A percentile compares a stretch with the other conserved stretches of the same genome.
These are phyloP conservation scores for Pelargonium australe DNA, from an alignment of 441 rosid genomes.

Conservation along the genomic window DNA sequence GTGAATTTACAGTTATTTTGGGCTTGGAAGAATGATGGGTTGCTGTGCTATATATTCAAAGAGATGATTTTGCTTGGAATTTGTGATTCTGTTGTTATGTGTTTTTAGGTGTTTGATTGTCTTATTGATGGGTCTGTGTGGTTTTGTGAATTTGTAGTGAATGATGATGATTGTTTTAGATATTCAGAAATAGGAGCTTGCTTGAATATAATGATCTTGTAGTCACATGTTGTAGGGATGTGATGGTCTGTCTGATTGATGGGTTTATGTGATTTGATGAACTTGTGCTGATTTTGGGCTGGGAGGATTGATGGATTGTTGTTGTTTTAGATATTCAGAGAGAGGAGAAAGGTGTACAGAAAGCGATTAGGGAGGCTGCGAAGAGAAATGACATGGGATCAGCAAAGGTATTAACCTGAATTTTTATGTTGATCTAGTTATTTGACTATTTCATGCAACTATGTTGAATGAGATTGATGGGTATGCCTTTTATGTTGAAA, in stretches of 20 bases:
- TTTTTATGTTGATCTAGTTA: background rate
- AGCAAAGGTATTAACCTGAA: conserved; percentile 29
- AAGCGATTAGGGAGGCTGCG: conserved; percentile 37
- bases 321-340: conserved; percentile 34
- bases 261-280: background rate
- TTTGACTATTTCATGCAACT: background rate
- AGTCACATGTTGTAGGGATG: background rate
- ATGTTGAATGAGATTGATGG: background rate
- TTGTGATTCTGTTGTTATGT: background rate
- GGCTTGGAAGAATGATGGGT: conserved; percentile 1
- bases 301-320: background rate
- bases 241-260: background rate
- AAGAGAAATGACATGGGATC: conserved; percentile 41
- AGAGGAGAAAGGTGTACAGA: conserved; percentile 39
- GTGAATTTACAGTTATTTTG: background rate
- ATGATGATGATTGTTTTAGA: background rate
- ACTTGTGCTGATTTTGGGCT: background rate
- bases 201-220: background rate
- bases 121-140: background rate
- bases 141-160: background rate
- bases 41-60: conserved; percentile 31
- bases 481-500: background rate
- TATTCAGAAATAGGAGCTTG: too few species aligned
- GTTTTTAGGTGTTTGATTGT: background rate
- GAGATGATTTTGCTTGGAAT: conserved; percentile 24